These are phyloP conservation scores for Nitzschia inconspicua DNA, from an alignment of 108 stramenopile genomes.

Conservation along the genomic window DNA sequence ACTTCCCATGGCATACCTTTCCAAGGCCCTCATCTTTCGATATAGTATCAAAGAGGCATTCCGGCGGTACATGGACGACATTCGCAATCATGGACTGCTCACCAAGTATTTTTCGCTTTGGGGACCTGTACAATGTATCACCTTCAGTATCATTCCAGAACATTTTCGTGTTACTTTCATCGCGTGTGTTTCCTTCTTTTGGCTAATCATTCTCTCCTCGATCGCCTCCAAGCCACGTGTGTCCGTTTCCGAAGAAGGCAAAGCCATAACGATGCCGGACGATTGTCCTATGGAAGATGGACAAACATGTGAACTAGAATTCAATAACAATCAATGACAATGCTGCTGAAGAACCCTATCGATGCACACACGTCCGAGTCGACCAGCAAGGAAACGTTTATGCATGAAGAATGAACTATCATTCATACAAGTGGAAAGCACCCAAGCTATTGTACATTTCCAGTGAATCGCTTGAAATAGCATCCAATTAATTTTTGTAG, in stretches of 20 bases:
- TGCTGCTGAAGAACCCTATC: too few relatives aligned
- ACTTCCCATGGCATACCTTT: conserved; percentile 59
- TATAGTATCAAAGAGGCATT: conserved; percentile 22
- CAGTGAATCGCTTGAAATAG: too few relatives aligned
- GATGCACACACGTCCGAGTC: too few relatives aligned
- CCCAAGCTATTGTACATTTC: too few relatives aligned
- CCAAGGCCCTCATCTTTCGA: conserved; percentile 44
- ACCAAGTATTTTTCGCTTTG: conserved; percentile 52
- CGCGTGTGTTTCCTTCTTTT: conserved; percentile 60
- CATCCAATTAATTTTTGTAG: too few relatives aligned
- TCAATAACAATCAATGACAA: too few relatives aligned
- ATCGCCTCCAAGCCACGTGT: conserved; percentile 14
- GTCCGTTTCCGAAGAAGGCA: not conserved
- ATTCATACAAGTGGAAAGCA: too few relatives aligned
- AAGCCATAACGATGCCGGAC: not conserved
- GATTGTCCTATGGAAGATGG: conserved; percentile 24
- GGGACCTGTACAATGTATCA: conserved; percentile 51
- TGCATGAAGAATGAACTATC: too few relatives aligned
- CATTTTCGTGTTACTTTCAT: conserved; percentile 50
- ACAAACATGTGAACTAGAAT: conserved; percentile 25
- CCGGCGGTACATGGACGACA: conserved; percentile 38
- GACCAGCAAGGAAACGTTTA: too few relatives aligned
- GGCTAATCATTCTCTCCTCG: conserved; percentile 48
- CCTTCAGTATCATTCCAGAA: conserved; percentile 49
- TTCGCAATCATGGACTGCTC: conserved; percentile 46